These are phyloP conservation scores for Salpingoeca rosetta DNA, from an alignment of 78 protist species.

Conservation along the genomic window DNA sequence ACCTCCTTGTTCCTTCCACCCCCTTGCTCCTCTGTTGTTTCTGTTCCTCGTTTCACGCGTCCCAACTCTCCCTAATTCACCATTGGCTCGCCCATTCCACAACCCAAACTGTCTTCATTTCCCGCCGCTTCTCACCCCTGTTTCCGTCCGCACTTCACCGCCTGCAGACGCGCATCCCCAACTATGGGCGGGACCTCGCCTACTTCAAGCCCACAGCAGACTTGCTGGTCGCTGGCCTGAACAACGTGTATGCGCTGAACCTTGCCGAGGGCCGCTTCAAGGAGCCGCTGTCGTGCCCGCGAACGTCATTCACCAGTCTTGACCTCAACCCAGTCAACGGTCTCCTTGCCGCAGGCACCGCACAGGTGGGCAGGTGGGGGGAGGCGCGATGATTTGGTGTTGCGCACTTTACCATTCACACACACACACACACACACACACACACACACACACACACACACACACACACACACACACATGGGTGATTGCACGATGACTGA, in stretches of 20 bases:
- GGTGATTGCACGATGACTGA: not conserved
- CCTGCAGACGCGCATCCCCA: conserved; percentile 9
- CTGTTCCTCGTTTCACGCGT: no score
- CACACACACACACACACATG: not conserved
- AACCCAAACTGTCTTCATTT: no score
- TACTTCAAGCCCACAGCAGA: conserved; percentile 70
- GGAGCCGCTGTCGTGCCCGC: conserved; percentile 40
- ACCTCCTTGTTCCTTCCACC: not conserved
- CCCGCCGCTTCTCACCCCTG: no score
- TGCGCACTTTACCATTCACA: no score
- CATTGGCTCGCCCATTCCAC: no score
- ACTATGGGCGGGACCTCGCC: conserved; percentile 69
- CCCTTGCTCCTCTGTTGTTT: not conserved
- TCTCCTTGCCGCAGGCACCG: conserved; percentile 7
- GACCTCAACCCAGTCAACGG: conserved; percentile 38
- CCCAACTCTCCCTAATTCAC: no score
- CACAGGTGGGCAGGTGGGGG: no score
- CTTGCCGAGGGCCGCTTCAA: conserved; percentile 80
- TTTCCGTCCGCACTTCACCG: no score
- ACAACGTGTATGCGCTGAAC: conserved; percentile 53
- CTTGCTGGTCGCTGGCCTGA: conserved; percentile 32
- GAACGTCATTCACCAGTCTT: conserved; percentile 38
- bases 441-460: not conserved
- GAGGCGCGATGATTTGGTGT: no score
- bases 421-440: no score